These are phyloP conservation scores for Allantophomopsis lycopodina DNA, from an alignment of 2,329 filamentous ascomycete genomes.

Conservation along the genomic window DNA sequence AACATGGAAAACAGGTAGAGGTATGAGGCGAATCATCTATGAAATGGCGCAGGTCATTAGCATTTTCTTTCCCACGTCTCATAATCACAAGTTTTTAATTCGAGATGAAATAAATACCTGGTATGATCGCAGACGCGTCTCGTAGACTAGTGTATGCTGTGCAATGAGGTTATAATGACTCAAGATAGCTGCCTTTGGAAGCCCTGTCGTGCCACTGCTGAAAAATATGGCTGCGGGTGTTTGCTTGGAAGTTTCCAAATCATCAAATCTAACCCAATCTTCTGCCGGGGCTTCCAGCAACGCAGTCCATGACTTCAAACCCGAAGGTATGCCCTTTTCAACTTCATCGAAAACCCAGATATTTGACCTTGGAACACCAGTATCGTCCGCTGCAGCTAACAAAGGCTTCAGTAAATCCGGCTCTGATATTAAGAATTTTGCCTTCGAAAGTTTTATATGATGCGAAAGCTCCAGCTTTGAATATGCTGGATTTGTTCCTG, in stretches of 20 bases:
- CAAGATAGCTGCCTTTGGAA: conserved; percentile 22
- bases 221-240: conserved; percentile 25
- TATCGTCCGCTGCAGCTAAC: conserved; percentile 11
- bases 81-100: conserved; percentile 51
- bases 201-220: conserved; percentile 44
- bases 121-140: conserved; percentile 21
- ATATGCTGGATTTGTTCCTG: conserved; percentile 8
- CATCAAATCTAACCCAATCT: conserved; percentile 10
- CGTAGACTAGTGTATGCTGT: conserved; percentile 33
- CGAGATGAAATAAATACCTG: too few species aligned
- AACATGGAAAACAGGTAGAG: conserved; percentile 40
- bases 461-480: conserved; percentile 7
- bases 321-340: conserved; percentile 7
- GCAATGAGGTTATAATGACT: conserved; percentile 17
- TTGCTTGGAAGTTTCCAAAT: conserved; percentile 14
- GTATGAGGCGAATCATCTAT: conserved; percentile 32
- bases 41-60: conserved; percentile 46
- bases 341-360: conserved; percentile 14
- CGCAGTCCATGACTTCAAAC: conserved; percentile 8
- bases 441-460: conserved; percentile 5
- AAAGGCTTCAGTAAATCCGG: conserved; percentile 3
- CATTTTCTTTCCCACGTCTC: conserved; percentile 78
- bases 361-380: conserved; percentile 10
- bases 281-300: conserved; percentile 21
- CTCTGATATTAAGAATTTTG: conserved; percentile 5